Base-by-base conservation (phyloP, 2,329 filamentous ascomycete genomes). In the Diaporthe sp. region DNA sequence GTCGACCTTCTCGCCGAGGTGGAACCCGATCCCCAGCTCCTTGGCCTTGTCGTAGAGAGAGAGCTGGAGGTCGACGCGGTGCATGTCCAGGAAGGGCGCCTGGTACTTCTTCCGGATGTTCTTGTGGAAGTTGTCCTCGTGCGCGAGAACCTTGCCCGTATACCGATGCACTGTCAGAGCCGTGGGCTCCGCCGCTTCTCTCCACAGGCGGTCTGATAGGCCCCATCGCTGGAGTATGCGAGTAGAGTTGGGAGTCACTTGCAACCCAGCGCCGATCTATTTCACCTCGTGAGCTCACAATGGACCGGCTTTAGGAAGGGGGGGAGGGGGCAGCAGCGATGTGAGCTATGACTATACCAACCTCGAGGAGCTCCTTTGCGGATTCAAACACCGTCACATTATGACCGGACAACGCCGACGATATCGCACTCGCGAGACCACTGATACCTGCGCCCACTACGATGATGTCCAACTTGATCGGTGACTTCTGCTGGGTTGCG, bases 11-110 rank as follows among this genome's bases (percentile, higher is more conserved):
- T 88, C 84, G 0, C 87, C 87, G 0, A 92, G 83, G 3, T 84
- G 78, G 31, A 93, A 83, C 13, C 80, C 80, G 1, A 90, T 89
- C 0, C 90, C 90, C 0, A 92, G 83, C 31, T 89, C 84, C 73
- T 83, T 82, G 1, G 91, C 91, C 46, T 87, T 84, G 6, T 85
- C 83, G 25, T 86, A 87, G 2, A 93, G 83, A 0, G 88, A 86
- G 10, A 86, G 83, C 76, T 93, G 91, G 25, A 92, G 82, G 79
- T 93, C 91, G 3, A 90, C 90, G 2, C 92, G 88, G 80, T 93
- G 91, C n/a, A 92, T 80, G 46, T 71, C 46, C 39, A 72, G 53
- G 28, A 73, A 72, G 4, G 87, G 87, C 34, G 77, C 67, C 19
- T 75, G 76, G 76, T 82, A 82, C 67, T 78, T 78, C 62, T 78